Conservation (phyloP, 441 rosid species). For the Kokia cookei region DNA sequence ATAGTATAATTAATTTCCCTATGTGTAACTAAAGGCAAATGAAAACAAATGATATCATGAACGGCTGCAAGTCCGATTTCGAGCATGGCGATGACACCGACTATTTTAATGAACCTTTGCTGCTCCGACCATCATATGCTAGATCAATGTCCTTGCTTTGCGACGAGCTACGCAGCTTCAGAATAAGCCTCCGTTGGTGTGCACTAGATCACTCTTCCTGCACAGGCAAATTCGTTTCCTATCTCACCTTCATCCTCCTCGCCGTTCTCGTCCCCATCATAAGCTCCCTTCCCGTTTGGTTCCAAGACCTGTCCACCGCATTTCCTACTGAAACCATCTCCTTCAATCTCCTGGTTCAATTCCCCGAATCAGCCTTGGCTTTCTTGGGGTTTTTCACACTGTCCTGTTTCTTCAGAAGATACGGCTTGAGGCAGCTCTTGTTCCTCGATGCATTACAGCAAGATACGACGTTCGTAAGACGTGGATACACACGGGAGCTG, state of each 20-base stretch:
- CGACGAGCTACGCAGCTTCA: conserved; percentile 45
- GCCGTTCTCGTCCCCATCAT: conserved; percentile 42
- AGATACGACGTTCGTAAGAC: conserved; percentile 42
- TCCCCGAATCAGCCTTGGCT: conserved; percentile 60
- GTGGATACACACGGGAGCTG: conserved; percentile 47
- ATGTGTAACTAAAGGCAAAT: too few species aligned
- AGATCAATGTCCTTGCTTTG: conserved; percentile 30
- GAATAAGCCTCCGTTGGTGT: conserved; percentile 54
- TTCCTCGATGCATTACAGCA: conserved; percentile 49
- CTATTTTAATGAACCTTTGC: conserved; percentile 21
- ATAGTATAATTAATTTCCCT: neutral
- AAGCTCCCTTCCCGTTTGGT: conserved; percentile 22
- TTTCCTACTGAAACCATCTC: conserved; percentile 26
- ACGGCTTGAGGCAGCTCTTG: conserved; percentile 52
- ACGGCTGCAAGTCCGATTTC: neutral
- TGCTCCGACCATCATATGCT: conserved; percentile 34
- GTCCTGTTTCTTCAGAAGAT: conserved; percentile 42
- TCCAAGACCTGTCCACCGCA: conserved; percentile 14
- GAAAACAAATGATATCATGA: neutral
- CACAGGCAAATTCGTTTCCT: conserved; percentile 40
- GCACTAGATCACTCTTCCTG: conserved; percentile 69
- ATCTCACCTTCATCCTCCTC: conserved; percentile 34
- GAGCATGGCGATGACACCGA: neutral
- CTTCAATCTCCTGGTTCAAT: conserved; percentile 58
- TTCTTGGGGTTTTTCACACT: conserved; percentile 49